phyloP scores from a whole-genome alignment of 352 stramenopile species.

The Globisporangium ultimum region DNA sequence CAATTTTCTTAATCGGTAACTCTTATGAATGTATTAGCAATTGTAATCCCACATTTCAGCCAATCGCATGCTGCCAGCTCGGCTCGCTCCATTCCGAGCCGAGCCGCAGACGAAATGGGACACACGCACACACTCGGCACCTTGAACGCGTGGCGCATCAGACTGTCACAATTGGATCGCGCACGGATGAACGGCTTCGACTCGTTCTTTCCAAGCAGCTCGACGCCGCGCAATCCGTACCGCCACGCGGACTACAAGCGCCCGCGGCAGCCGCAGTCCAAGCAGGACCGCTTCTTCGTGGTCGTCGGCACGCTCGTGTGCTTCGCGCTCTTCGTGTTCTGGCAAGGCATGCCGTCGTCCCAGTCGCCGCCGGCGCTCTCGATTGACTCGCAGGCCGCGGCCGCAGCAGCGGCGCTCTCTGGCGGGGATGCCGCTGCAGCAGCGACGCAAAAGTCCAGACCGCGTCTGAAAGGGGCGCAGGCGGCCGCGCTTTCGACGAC shows the following conservation, averaged over 20 bases:
- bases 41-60: no score
- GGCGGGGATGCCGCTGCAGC: constrained; percentile 8
- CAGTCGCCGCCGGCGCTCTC: constrained; percentile 5
- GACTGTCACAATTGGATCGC: no score
- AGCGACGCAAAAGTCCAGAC: constrained; percentile 7
- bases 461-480: constrained; percentile 37
- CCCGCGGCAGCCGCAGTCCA: constrained; percentile 22
- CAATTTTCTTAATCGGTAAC: no score
- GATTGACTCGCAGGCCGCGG: constrained; percentile 33
- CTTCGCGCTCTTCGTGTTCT: constrained; percentile 61
- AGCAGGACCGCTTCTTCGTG: constrained; percentile 57
- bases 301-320: constrained; percentile 62
- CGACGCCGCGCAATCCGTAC: constrained; percentile 70
- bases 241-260: constrained; percentile 49
- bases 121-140: no score
- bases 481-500: constrained; percentile 24
- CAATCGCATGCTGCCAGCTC: no score
- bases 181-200: constrained; percentile 54
- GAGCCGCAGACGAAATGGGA: no score
- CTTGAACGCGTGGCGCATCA: no score
- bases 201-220: constrained; percentile 63
- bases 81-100: no score
- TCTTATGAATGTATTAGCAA: no score
- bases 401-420: constrained; percentile 25
- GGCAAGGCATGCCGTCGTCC: constrained; percentile 26